phyloP scores from a whole-genome alignment of 2,329 filamentous ascomycete species.

The Apiospora hydei region DNA sequence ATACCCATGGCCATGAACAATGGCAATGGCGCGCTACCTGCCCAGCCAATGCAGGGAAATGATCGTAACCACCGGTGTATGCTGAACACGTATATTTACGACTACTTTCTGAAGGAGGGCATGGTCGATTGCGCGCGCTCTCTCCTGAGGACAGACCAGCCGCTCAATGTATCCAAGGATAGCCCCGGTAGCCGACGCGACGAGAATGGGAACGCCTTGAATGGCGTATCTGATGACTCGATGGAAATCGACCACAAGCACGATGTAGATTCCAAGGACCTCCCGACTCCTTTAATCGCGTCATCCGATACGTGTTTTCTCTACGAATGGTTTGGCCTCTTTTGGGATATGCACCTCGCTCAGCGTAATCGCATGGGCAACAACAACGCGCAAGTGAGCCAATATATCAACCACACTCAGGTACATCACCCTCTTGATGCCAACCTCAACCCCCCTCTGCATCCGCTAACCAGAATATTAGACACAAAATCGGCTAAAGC shows the following conservation, averaged over 20 bases:
- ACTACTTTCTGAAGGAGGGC: constrained; percentile 86
- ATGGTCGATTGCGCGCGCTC: constrained; percentile 85
- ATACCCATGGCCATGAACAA: constrained; percentile 73
- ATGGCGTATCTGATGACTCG: constrained; percentile 74
- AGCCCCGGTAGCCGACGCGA: constrained; percentile 73
- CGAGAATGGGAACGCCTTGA: constrained; percentile 71
- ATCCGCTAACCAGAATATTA: constrained; percentile 40
- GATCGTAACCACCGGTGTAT: constrained; percentile 58
- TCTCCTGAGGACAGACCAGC: constrained; percentile 71
- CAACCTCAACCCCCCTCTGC: constrained; percentile 10
- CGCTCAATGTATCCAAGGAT: constrained; percentile 71
- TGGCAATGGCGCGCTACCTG: constrained; percentile 33
- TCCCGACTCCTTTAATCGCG: constrained; percentile 77
- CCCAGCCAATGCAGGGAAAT: constrained; percentile 35
- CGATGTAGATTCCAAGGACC: constrained; percentile 76
- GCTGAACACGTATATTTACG: constrained; percentile 89
- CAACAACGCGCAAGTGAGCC: constrained; percentile 59
- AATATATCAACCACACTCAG: constrained; percentile 85
- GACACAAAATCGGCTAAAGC: constrained; percentile 75
- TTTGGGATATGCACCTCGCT: constrained; percentile 94
- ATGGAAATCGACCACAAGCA: constrained; percentile 89
- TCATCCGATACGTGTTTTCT: constrained; percentile 81
- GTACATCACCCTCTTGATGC: constrained; percentile 57
- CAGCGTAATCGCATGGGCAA: constrained; percentile 73
- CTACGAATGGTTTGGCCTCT: constrained; percentile 97